These are phyloP conservation scores for Auricularia sp. DNA, from an alignment of 768 basidiomycete genomes.

Conservation along the genomic window DNA sequence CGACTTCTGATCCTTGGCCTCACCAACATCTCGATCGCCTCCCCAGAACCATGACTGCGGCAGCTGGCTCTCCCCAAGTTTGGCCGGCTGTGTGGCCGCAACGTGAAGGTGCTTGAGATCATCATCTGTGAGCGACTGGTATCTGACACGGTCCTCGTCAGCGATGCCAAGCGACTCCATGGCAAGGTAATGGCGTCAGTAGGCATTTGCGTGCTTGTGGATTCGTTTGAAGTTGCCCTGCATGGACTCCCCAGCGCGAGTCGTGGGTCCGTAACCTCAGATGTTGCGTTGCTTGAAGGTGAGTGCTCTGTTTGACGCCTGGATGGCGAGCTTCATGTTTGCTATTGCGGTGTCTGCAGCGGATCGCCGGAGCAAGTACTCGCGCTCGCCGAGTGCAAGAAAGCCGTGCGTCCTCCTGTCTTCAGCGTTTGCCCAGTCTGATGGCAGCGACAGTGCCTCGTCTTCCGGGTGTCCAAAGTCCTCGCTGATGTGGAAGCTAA, in stretches of 20 bases:
- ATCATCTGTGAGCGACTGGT: neutral
- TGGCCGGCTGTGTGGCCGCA: neutral
- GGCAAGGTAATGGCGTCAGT: neutral
- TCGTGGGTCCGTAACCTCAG: neutral
- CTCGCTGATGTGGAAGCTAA: neutral
- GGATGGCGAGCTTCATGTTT: neutral
- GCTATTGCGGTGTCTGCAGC: neutral
- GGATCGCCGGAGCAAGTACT: neutral
- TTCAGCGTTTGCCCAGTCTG: neutral
- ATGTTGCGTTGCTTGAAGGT: neutral
- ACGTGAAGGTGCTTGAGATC: neutral
- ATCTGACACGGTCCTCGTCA: neutral
- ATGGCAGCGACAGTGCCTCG: neutral
- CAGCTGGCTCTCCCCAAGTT: neutral
- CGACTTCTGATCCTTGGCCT: constrained; percentile 7
- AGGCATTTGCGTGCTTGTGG: neutral
- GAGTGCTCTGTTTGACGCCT: neutral
- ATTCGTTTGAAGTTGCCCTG: neutral
- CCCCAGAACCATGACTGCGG: neutral
- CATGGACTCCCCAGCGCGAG: neutral
- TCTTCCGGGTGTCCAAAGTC: neutral
- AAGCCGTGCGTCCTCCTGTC: neutral
- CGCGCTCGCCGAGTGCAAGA: neutral
- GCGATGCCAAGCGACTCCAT: neutral
- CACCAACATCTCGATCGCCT: constrained; percentile 1